These are phyloP conservation scores for Backusella morwellensis DNA, from an alignment of 192 early-diverging fungal species.

Conservation along the genomic window DNA sequence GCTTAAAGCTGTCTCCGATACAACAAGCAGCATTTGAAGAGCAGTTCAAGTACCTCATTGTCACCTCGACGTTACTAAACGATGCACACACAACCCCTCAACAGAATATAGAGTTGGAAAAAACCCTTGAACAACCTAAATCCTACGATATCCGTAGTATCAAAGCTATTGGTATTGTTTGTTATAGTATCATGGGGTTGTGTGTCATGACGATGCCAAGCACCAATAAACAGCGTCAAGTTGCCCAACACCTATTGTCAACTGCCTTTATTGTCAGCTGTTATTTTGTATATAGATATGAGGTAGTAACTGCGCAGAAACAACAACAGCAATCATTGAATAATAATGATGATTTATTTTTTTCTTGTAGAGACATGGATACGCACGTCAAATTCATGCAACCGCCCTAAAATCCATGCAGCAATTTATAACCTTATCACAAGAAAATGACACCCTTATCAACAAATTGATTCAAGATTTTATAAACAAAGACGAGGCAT, in stretches of 20 bases:
- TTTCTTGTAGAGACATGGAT: background rate
- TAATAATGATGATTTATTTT: background rate
- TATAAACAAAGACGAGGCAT: background rate
- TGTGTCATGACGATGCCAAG: background rate
- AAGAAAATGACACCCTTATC: background rate
- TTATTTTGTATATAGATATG: background rate
- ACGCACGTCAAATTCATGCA: constrained; percentile 1
- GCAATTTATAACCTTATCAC: background rate
- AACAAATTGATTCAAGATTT: background rate
- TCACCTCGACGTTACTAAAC: constrained; percentile 51
- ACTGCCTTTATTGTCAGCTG: background rate
- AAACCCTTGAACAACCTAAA: background rate
- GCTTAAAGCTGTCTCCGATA: constrained; percentile 25
- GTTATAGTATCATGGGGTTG: background rate
- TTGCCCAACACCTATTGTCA: background rate
- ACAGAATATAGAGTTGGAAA: background rate
- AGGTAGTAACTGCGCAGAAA: background rate
- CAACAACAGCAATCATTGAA: background rate
- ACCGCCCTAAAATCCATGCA: background rate
- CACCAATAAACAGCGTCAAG: background rate
- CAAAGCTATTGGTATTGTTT: background rate
- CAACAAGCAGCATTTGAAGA: constrained; percentile 58
- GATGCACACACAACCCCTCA: background rate
- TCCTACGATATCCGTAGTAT: background rate
- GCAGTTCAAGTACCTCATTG: constrained; percentile 57